These are phyloP conservation scores for Metschnikowia baotianmanensis DNA, from an alignment of 805 yeast species.

Conservation along the genomic window DNA sequence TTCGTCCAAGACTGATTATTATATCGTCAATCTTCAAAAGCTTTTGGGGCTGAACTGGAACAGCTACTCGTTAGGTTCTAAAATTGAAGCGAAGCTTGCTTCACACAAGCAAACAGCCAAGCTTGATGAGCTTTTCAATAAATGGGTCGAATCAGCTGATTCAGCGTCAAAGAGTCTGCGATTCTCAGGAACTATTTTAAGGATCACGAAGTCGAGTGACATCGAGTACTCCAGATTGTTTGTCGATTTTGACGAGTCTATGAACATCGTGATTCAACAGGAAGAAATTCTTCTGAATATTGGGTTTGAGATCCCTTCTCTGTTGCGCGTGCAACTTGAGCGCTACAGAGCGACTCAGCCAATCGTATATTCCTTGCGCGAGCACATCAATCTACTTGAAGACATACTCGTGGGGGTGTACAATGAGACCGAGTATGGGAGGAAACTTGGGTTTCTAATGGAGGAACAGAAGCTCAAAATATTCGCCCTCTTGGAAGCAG, in stretches of 20 bases:
- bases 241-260: conserved; percentile 4
- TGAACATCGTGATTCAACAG: conserved; percentile 7
- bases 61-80: conserved; percentile 50
- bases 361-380: conserved; percentile 51
- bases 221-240: not conserved
- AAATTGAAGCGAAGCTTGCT: conserved; percentile 50
- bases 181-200: conserved; percentile 1
- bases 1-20: conserved; percentile 24
- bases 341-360: conserved; percentile 55
- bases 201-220: not conserved
- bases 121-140: conserved; percentile 36
- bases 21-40: conserved; percentile 21
- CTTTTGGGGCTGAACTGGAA: conserved; percentile 38
- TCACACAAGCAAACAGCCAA: conserved; percentile 48
- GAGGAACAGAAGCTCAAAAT: conserved; percentile 32
- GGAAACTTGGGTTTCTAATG: conserved; percentile 43
- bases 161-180: not conserved
- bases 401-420: conserved; percentile 23
- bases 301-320: conserved; percentile 58
- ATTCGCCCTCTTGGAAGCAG: conserved; percentile 18
- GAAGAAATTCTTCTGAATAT: conserved; percentile 25
- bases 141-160: conserved; percentile 45
- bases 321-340: conserved; percentile 45
- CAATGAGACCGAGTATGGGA: conserved; percentile 30
- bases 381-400: conserved; percentile 45